These are phyloP conservation scores for Trichophyton schoenleinii DNA, from an alignment of 2,329 filamentous ascomycete genomes.

Conservation along the genomic window DNA sequence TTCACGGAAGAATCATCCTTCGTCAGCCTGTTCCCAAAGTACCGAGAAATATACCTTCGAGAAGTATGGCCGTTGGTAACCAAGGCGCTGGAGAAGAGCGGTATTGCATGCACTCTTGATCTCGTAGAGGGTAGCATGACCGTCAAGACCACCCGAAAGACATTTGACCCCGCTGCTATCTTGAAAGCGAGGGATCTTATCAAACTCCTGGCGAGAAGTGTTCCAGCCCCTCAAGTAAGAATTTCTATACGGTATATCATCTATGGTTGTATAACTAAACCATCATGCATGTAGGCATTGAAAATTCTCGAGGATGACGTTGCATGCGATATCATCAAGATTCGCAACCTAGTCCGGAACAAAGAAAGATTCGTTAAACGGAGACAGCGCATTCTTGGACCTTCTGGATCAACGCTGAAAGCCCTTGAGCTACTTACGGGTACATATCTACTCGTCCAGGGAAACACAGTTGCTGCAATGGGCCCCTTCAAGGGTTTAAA, in stretches of 20 bases:
- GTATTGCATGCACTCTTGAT: constrained; percentile 84
- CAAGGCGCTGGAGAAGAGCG: constrained; percentile 69
- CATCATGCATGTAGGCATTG: constrained; percentile 43
- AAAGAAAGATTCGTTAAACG: constrained; percentile 95
- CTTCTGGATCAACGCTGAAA: constrained; percentile 83
- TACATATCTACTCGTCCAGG: constrained; percentile 90
- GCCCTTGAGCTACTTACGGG: constrained; percentile 82
- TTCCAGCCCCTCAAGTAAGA: constrained; percentile 64
- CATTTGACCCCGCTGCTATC: constrained; percentile 82
- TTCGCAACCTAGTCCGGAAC: constrained; percentile 75
- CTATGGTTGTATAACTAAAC: background rate
- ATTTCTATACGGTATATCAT: background rate
- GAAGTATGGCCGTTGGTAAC: constrained; percentile 90
- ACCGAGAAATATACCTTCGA: constrained; percentile 85
- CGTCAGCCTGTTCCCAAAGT: constrained; percentile 74
- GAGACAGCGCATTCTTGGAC: constrained; percentile 81
- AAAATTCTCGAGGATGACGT: constrained; percentile 89
- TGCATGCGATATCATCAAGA: constrained; percentile 93
- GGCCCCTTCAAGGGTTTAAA: constrained; percentile 87
- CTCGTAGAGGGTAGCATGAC: constrained; percentile 94
- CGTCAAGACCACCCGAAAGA: constrained; percentile 86
- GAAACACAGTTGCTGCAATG: constrained; percentile 88
- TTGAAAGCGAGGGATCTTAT: constrained; percentile 90
- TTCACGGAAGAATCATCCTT: constrained; percentile 93
- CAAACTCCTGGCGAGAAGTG: constrained; percentile 79